phyloP scores from a whole-genome alignment of 2,329 filamentous ascomycete species.

The Talaromyces sp. region DNA sequence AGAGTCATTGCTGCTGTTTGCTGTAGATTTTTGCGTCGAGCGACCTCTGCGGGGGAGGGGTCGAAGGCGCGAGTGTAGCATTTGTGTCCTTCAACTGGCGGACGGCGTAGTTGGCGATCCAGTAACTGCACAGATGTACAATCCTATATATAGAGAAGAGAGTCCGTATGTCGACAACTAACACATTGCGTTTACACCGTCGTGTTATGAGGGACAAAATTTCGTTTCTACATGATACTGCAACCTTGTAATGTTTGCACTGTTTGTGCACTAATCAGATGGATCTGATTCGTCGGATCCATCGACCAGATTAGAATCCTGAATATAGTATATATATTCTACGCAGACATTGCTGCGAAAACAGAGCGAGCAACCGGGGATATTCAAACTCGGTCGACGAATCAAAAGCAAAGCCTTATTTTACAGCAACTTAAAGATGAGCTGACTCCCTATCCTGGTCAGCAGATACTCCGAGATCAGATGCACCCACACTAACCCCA shows the following conservation, averaged over 20 bases:
- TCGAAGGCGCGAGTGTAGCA: conserved; percentile 32
- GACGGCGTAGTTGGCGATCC: neutral
- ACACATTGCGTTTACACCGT: neutral
- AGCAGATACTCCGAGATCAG: neutral
- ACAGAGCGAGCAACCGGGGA: neutral
- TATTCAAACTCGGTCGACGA: neutral
- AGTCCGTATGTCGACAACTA: neutral
- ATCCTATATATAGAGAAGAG: neutral
- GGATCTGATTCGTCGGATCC: neutral
- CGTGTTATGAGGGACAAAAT: neutral
- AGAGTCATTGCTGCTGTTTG: neutral
- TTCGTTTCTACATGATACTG: neutral
- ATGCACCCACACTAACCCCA: neutral
- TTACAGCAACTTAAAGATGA: neutral
- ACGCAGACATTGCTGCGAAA: neutral
- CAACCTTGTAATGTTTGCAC: conserved; percentile 13
- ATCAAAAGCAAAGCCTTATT: neutral
- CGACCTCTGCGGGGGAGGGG: conserved; percentile 27
- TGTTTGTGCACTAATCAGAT: conserved; percentile 6
- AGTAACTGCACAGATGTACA: neutral
- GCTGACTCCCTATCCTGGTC: neutral
- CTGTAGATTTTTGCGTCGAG: neutral
- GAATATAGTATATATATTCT: neutral
- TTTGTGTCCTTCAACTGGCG: conserved; percentile 11
- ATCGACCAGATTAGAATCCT: neutral